Base-by-base conservation (phyloP, 495 filamentous ascomycete species). In the Pseudomonodictys pantanalensis region DNA sequence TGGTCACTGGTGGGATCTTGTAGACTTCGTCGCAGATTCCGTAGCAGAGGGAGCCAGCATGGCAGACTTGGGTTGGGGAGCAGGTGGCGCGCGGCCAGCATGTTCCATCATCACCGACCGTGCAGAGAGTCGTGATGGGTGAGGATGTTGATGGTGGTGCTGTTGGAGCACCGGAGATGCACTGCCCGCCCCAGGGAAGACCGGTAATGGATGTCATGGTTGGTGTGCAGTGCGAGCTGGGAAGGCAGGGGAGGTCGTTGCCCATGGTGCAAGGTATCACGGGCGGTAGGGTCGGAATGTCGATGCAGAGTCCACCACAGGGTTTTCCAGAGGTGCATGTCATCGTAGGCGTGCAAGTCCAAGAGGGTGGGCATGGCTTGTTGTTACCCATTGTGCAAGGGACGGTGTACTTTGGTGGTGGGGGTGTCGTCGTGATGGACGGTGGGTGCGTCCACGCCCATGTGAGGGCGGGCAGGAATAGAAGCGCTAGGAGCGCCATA, bases 331-430 rank as follows among this genome's bases (percentile, higher is more conserved):
- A 26, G 1, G 61, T 64, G 24, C 38, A 58, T 8, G 43, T 51
- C 61, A 55, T 58, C 3, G 61, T 64, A 2, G 61, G 61, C 10
- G 61, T 64, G 42, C 61, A 64, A 12, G 49, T 55, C 2, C 47
- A 58, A 3, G 24, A 18, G n/a, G 47, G 24, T 7, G 23, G 10
- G 25, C 47, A 51, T 11, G 47, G 47, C 2, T 2, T 28, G 29
- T 59, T 39, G 47, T 32, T 44, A 2, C 56, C 56, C 30, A 59
- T 56, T n/a, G 28, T 33, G 42, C 53, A 56, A 10, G 53, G 53
- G 41, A 46, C 15, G 41, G 53, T 56, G 43, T 56, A 56, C 28
- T 56, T 56, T 2, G 53, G 53, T 1, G 42, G 39, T 12, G 49
- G 49, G 17, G 41, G 39, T 5, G 53, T 39, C 20, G 53, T 9